Evolutionary conservation across 1,284 basidiomycete species (phyloP).

Genomic region (Puccinia polysora): DNA sequence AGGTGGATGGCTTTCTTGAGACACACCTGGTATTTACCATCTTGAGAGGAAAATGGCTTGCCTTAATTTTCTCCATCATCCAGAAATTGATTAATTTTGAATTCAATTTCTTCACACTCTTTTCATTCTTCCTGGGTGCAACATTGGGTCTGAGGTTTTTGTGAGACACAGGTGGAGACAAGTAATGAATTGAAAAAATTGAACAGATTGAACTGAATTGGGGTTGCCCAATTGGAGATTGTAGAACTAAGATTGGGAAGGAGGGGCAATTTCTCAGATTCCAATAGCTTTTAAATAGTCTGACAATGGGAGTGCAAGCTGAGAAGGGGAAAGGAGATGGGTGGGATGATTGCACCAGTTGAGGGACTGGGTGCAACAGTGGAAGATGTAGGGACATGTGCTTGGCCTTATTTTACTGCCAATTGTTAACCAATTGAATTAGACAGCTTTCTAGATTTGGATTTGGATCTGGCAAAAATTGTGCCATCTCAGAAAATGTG

Average conservation of each 20-base stretch:
- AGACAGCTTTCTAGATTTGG: neutral
- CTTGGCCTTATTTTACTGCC: neutral
- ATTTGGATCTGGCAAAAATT: neutral
- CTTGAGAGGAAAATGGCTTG: neutral
- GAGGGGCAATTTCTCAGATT: conserved; percentile 1
- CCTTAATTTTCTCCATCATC: neutral
- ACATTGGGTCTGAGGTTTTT: neutral
- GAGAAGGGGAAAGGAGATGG: neutral
- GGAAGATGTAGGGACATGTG: neutral
- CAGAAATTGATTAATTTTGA: neutral
- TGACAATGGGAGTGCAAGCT: neutral
- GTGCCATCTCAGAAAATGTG: conserved; percentile 49
- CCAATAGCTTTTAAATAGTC: conserved; percentile 2
- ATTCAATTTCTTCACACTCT: conserved; percentile 13
- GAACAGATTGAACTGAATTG: neutral
- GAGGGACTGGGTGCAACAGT: neutral
- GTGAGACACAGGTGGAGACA: neutral
- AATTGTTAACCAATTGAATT: neutral
- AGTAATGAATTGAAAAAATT: neutral
- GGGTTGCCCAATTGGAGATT: neutral
- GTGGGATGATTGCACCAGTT: neutral
- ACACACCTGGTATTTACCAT: neutral
- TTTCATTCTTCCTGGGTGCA: neutral
- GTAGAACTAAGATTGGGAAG: neutral
- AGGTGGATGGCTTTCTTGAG: too few relatives aligned